These are phyloP conservation scores for Dissophora globulifera DNA, from an alignment of 192 early-diverging fungal genomes.

Conservation along the genomic window DNA sequence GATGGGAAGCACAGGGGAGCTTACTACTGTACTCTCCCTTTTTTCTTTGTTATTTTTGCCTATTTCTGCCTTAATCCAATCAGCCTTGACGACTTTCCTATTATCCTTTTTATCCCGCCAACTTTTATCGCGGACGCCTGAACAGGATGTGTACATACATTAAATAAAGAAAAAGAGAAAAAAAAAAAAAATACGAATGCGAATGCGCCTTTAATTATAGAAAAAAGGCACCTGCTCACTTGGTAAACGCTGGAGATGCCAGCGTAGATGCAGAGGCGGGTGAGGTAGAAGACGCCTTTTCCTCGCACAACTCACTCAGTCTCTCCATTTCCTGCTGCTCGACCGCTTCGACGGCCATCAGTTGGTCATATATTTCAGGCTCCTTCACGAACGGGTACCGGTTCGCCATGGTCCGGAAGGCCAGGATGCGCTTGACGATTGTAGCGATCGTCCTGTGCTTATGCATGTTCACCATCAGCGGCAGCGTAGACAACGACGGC, in stretches of 20 bases:
- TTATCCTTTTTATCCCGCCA: no score
- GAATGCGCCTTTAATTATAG: background rate
- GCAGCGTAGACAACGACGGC: no score
- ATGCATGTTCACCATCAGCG: slow-evolving; percentile 63
- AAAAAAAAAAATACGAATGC: background rate
- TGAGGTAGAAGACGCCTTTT: slow-evolving; percentile 6
- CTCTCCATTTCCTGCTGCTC: slow-evolving; percentile 23
- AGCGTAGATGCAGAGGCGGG: slow-evolving; percentile 2
- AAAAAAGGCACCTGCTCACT: slow-evolving; percentile 6
- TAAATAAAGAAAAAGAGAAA: background rate
- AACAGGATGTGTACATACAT: no score
- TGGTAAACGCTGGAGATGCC: slow-evolving; percentile 13
- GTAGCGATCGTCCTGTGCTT: slow-evolving; percentile 67
- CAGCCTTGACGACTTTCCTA: no score
- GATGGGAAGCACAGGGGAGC: no score
- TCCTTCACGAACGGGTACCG: slow-evolving; percentile 62
- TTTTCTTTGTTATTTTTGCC: no score
- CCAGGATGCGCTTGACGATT: slow-evolving; percentile 66
- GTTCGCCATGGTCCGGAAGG: slow-evolving; percentile 62
- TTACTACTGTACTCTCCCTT: no score
- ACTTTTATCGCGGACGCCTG: no score
- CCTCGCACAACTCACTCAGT: slow-evolving; percentile 48
- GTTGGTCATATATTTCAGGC: slow-evolving; percentile 41
- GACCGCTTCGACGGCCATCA: slow-evolving; percentile 36
- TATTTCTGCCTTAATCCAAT: no score